These are phyloP conservation scores for Diaporthe eres DNA, from an alignment of 2,329 filamentous ascomycete genomes.

Conservation along the genomic window DNA sequence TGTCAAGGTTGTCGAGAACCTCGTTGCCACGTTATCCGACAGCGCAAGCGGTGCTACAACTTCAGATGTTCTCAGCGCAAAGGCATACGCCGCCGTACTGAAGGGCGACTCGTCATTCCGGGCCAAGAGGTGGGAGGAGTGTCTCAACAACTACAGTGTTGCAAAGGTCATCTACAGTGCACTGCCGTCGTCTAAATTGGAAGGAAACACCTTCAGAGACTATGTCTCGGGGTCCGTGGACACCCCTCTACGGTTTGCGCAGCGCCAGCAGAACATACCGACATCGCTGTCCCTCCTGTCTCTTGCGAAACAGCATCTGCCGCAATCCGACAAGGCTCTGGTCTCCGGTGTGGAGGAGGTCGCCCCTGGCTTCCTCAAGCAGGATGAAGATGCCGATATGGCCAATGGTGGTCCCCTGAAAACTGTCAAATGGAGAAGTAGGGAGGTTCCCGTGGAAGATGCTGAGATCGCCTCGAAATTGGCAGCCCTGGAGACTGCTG, in stretches of 20 bases:
- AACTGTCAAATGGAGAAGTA: slow-evolving; percentile 86
- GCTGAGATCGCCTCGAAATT: slow-evolving; percentile 90
- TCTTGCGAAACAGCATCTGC: slow-evolving; percentile 85
- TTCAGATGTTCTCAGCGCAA: slow-evolving; percentile 85
- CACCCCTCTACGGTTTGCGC: slow-evolving; percentile 92
- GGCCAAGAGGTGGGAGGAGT: slow-evolving; percentile 86
- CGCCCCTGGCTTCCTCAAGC: slow-evolving; percentile 76
- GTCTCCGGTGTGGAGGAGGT: slow-evolving; percentile 78
- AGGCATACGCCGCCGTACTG: slow-evolving; percentile 84
- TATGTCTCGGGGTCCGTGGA: slow-evolving; percentile 89
- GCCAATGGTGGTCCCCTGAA: slow-evolving; percentile 70
- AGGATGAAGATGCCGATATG: slow-evolving; percentile 65
- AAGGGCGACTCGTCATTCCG: slow-evolving; percentile 86
- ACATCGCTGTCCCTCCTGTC: slow-evolving; percentile 85
- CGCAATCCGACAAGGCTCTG: slow-evolving; percentile 72
- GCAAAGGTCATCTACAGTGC: slow-evolving; percentile 87
- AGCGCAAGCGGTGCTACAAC: slow-evolving; percentile 75
- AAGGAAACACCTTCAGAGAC: slow-evolving; percentile 87
- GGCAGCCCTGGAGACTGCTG: slow-evolving; percentile 74
- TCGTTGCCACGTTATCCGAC: slow-evolving; percentile 77
- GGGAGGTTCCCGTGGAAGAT: slow-evolving; percentile 91
- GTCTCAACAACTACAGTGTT: slow-evolving; percentile 81
- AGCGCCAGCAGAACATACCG: slow-evolving; percentile 91
- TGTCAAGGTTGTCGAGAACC: slow-evolving; percentile 75
- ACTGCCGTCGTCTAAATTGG: slow-evolving; percentile 71